phyloP scores from a whole-genome alignment of 2,329 filamentous ascomycete species.

The Elsinoe fawcettii region DNA sequence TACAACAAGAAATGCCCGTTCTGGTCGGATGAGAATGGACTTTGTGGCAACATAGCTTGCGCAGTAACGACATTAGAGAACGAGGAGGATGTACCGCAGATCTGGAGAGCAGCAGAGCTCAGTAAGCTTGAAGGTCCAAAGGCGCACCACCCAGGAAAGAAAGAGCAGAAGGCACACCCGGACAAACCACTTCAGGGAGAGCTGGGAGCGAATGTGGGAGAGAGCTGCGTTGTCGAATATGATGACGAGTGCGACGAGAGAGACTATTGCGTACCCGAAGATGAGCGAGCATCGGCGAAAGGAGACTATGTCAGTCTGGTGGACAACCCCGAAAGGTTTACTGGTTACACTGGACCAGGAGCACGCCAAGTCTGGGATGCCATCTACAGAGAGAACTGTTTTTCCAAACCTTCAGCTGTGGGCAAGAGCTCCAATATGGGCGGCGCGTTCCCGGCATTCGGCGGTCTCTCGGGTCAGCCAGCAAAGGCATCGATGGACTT shows the following conservation, averaged over 20 bases:
- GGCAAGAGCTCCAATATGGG: constrained; percentile 22
- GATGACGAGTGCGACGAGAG: constrained; percentile 95
- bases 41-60: constrained; percentile 96
- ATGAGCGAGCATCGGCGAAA: constrained; percentile 76
- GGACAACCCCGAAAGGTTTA: constrained; percentile 91
- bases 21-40: constrained; percentile 85
- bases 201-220: constrained; percentile 77
- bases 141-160: constrained; percentile 77
- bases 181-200: constrained; percentile 70
- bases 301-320: constrained; percentile 94
- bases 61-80: constrained; percentile 92
- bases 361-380: constrained; percentile 91
- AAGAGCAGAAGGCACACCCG: constrained; percentile 61
- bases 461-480: constrained; percentile 39
- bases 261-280: constrained; percentile 93
- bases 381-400: constrained; percentile 96
- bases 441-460: constrained; percentile 28
- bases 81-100: constrained; percentile 83
- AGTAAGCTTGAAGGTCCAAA: constrained; percentile 87
- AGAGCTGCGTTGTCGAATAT: constrained; percentile 95
- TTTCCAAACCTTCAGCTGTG: constrained; percentile 43
- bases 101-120: constrained; percentile 87
- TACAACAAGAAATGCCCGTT: constrained; percentile 94
- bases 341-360: constrained; percentile 79
- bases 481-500: constrained; percentile 53